Evolutionary conservation across 768 basidiomycete species (phyloP), one percentile per base, ranked within the genome.

Genomic region (Lactarius indigo): DNA sequence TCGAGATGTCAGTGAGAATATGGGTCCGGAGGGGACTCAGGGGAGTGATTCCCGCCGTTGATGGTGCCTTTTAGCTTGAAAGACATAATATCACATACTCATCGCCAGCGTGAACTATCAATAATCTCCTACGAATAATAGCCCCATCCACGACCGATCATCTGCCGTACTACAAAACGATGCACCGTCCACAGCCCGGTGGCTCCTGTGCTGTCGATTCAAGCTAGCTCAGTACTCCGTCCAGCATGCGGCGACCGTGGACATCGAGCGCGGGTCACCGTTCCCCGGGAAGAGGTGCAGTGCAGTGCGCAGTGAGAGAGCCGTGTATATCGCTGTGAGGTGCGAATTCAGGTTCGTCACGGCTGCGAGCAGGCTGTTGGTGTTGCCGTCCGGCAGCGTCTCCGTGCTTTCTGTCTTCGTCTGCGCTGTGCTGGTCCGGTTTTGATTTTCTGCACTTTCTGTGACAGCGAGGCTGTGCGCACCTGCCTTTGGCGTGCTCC

Each of bases 241-340:
- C 4, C 37, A 57, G 3, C 57, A 26, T 1, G 61, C 50, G 8
- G 57, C 30, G 26, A 98, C 78, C 30, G 81, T 75, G 3, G 89
- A 80, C 92, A 96, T 94, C 6, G 76, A 79, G 0, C 92, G 85
- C 0, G 96, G 96, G 74, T 97, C 92, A 0, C 87, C 87, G 73
- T 98, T 93, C 1, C 96, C 94, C 0, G 90, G 92, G 73, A 97
- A 88, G 50, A 98, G 80, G 61, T 98, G 77, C 30, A 98, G 75
- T 0, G 94, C 94, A 0, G 94, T 93, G 26, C 98, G 75, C 0
- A 94, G 75, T 0, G 95, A 94, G 0, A 98, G 83, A n/a, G n/a
- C n/a, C n/a, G n/a, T n/a, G n/a, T n/a, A n/a, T n/a, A n/a, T n/a
- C 1, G 77, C 72, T 42, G 76, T 75, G 3, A 98, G 82, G 9